Evolutionary conservation across 2,329 filamentous ascomycete genomes (phyloP).

Genomic region (Monosporascus ibericus): DNA sequence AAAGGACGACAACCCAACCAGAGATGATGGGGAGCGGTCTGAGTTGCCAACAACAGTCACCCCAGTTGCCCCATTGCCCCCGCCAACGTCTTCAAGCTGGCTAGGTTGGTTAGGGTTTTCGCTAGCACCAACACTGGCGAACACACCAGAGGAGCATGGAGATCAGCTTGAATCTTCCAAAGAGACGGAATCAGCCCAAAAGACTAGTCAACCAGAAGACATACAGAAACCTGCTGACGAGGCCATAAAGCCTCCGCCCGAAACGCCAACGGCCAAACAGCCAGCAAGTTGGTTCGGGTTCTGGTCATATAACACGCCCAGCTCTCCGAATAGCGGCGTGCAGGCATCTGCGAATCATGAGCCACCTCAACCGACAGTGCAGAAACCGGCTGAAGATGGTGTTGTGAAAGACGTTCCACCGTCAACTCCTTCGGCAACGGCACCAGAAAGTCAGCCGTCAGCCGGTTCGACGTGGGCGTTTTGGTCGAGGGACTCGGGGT

Average conservation of each 20-base stretch:
- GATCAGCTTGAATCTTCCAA: constrained; percentile 11
- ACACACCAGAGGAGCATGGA: constrained; percentile 5
- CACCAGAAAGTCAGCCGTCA: constrained; percentile 30
- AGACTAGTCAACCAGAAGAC: constrained; percentile 11
- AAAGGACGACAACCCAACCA: constrained; percentile 3
- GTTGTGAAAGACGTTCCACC: constrained; percentile 36
- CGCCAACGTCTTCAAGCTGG: constrained; percentile 42
- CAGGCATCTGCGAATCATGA: constrained; percentile 10
- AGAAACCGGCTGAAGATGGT: constrained; percentile 33
- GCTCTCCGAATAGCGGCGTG: constrained; percentile 5
- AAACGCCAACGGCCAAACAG: constrained; percentile 14
- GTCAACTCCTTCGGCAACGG: constrained; percentile 20
- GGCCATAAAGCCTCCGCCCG: constrained; percentile 7
- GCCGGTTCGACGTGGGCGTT: constrained; percentile 72
- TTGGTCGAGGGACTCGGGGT: constrained; percentile 58
- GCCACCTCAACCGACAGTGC: constrained; percentile 13
- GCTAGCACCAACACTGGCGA: constrained; percentile 11
- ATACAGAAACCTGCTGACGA: constrained; percentile 11
- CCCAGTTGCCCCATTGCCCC: constrained; percentile 6
- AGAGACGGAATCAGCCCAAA: constrained; percentile 3
- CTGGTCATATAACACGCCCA: constrained; percentile 20
- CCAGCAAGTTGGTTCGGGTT: constrained; percentile 29
- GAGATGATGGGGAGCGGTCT: constrained; percentile 6
- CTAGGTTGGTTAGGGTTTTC: constrained; percentile 45
- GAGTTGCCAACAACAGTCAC: constrained; percentile 8